phyloP scores from a whole-genome alignment of 2,329 filamentous ascomycete genomes.

The Coniosporium tulheliwenetii region DNA sequence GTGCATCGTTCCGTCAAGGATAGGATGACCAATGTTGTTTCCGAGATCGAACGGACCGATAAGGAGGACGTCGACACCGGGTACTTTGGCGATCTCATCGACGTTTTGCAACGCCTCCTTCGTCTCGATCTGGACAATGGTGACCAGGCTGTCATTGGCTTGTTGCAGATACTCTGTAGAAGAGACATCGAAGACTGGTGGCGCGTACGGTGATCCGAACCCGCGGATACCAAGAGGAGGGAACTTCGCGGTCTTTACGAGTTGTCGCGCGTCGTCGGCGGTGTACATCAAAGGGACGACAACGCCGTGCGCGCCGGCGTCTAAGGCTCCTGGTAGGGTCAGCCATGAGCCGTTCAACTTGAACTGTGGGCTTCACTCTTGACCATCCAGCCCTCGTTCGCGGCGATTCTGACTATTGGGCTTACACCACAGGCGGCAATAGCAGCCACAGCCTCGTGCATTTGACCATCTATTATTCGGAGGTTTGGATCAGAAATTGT shows the following conservation, averaged over 20 bases:
- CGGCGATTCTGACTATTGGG: conserved; percentile 32
- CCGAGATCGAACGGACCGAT: conserved; percentile 41
- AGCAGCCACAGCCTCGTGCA: conserved; percentile 40
- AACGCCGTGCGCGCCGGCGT: conserved; percentile 43
- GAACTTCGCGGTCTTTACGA: conserved; percentile 39
- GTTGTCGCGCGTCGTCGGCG: conserved; percentile 33
- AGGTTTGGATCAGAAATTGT: neutral
- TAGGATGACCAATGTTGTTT: conserved; percentile 40
- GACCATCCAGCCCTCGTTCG: conserved; percentile 46
- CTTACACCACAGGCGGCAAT: conserved; percentile 27
- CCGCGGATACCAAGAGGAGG: conserved; percentile 38
- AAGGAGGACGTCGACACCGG: conserved; percentile 37
- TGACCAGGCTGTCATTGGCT: conserved; percentile 37
- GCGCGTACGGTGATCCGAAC: conserved; percentile 39
- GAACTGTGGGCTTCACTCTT: conserved; percentile 26
- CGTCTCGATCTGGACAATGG: conserved; percentile 33
- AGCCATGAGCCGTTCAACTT: neutral
- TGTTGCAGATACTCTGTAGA: conserved; percentile 34
- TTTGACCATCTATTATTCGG: conserved; percentile 22
- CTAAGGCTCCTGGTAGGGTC: conserved; percentile 30
- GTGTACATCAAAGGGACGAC: conserved; percentile 38
- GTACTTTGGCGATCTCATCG: conserved; percentile 34
- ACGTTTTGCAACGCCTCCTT: conserved; percentile 22
- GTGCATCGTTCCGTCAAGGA: conserved; percentile 29
- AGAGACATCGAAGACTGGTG: conserved; percentile 27